Evolutionary conservation across 192 early-diverging fungal species (phyloP).

Genomic region (Podila clonocystis): DNA sequence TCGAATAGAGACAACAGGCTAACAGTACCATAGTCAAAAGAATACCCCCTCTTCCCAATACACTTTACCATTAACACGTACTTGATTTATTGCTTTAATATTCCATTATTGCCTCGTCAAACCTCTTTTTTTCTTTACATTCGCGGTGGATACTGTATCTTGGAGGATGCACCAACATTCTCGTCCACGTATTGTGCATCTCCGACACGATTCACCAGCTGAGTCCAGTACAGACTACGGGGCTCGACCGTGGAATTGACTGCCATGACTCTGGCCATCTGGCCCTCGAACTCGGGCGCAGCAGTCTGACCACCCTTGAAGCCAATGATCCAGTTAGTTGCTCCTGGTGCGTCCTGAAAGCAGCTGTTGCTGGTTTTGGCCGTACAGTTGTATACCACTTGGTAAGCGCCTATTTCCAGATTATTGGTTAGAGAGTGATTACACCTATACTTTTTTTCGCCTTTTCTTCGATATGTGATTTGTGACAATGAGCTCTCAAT

Average conservation of each 20-base stretch:
- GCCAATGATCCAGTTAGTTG: conserved; percentile 21
- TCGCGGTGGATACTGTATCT: conserved; percentile 3
- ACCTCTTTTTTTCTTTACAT: background rate
- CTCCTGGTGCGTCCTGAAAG: conserved; percentile 20
- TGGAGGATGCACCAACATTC: conserved; percentile 1
- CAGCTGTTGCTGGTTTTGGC: conserved; percentile 7
- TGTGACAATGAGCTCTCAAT: too few relatives aligned
- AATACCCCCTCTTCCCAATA: background rate
- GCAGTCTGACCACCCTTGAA: conserved; percentile 15
- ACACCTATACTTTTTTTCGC: background rate
- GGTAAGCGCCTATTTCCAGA: conserved; percentile 3
- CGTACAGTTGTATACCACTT: conserved; percentile 25
- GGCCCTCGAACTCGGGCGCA: conserved; percentile 10
- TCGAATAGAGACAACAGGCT: background rate
- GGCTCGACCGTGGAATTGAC: conserved; percentile 12
- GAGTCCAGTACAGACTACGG: conserved; percentile 25
- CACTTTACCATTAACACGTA: too few relatives aligned
- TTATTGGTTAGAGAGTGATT: background rate
- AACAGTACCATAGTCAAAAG: background rate
- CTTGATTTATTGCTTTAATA: too few relatives aligned
- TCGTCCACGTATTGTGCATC: conserved; percentile 7
- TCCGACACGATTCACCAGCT: conserved; percentile 5
- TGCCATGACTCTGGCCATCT: conserved; percentile 3
- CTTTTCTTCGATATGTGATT: too few relatives aligned
- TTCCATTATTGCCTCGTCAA: too few relatives aligned